Percentiles rank a stretch among this genome's conserved stretches.
Evolutionary conservation across 2,329 filamentous ascomycete genomes (phyloP).

Genomic region (Claviceps spartinae): DNA sequence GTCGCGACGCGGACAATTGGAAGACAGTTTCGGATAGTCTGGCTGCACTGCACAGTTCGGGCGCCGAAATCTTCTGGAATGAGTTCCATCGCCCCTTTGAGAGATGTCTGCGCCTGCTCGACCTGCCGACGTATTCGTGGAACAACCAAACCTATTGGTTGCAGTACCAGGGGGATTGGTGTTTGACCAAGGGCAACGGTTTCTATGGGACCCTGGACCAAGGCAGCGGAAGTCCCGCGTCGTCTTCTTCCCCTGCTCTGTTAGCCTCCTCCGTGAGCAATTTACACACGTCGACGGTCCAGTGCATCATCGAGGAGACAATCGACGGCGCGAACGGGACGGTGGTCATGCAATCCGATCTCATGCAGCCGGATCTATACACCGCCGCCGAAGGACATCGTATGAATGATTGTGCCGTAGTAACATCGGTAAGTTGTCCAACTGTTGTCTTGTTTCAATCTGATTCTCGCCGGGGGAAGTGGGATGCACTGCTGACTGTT

Average conservation of each 20-base stretch:
- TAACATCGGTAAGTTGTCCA: conserved; percentile 26
- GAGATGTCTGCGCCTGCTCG: conserved; percentile 33
- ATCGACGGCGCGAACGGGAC: conserved; percentile 12
- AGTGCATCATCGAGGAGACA: conserved; percentile 22
- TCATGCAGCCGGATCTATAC: conserved; percentile 24
- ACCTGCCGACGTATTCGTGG: conserved; percentile 57
- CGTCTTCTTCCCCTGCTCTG: background rate
- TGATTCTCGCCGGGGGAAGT: too few relatives aligned
- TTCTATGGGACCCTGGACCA: conserved; percentile 27
- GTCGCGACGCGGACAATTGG: conserved; percentile 51
- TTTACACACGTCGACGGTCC: conserved; percentile 19
- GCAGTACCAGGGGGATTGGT: conserved; percentile 55
- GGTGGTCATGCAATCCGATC: conserved; percentile 24
- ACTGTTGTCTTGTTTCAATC: too few relatives aligned
- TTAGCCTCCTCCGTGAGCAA: background rate
- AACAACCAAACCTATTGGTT: conserved; percentile 62
- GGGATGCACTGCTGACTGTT: too few relatives aligned
- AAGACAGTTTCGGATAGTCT: conserved; percentile 47
- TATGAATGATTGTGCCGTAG: conserved; percentile 28
- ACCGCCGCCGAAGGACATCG: conserved; percentile 27
- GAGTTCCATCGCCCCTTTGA: conserved; percentile 48
- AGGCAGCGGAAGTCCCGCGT: background rate
- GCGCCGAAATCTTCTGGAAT: conserved; percentile 34
- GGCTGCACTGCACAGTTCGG: conserved; percentile 43
- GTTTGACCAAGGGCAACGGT: conserved; percentile 50